Conservation (phyloP, 768 basidiomycete species). For the Saitozyma podzolica region DNA sequence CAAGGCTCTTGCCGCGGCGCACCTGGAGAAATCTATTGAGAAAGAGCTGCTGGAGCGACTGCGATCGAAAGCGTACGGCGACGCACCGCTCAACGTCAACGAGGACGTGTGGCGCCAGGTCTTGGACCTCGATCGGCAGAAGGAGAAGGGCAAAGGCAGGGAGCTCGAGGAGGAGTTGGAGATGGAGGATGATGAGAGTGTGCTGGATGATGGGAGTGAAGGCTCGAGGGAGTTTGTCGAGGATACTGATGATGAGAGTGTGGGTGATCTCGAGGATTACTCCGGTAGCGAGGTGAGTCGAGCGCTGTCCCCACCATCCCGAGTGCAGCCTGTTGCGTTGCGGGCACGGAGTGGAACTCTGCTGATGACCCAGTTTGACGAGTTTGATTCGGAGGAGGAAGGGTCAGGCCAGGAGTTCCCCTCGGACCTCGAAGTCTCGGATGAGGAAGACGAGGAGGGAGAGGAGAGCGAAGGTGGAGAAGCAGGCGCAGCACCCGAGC, state of each 20-base stretch:
- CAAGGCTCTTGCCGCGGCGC: conserved; percentile 93
- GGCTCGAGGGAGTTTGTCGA: conserved; percentile 64
- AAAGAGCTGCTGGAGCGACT: conserved; percentile 94
- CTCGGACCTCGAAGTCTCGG: conserved; percentile 47
- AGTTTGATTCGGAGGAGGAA: conserved; percentile 47
- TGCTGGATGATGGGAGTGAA: conserved; percentile 56
- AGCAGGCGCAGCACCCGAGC: conserved; percentile 57
- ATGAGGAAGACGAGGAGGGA: conserved; percentile 56
- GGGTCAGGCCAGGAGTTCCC: conserved; percentile 42
- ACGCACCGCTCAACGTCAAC: conserved; percentile 95
- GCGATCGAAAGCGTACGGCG: conserved; percentile 95
- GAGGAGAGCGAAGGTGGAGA: conserved; percentile 53
- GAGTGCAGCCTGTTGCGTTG: no score
- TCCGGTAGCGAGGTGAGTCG: conserved; percentile 16
- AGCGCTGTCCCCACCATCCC: background rate
- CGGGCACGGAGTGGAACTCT: background rate
- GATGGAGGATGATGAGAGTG: conserved; percentile 55
- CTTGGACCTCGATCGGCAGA: conserved; percentile 68
- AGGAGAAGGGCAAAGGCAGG: conserved; percentile 46
- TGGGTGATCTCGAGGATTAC: conserved; percentile 60
- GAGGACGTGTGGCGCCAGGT: conserved; percentile 94
- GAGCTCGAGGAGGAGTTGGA: conserved; percentile 59
- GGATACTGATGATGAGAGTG: conserved; percentile 72
- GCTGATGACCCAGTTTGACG: conserved; percentile 35
- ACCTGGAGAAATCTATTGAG: conserved; percentile 90